Base-by-base conservation (phyloP, 139 green algal genomes). In the Spirogloea muscicola region DNA sequence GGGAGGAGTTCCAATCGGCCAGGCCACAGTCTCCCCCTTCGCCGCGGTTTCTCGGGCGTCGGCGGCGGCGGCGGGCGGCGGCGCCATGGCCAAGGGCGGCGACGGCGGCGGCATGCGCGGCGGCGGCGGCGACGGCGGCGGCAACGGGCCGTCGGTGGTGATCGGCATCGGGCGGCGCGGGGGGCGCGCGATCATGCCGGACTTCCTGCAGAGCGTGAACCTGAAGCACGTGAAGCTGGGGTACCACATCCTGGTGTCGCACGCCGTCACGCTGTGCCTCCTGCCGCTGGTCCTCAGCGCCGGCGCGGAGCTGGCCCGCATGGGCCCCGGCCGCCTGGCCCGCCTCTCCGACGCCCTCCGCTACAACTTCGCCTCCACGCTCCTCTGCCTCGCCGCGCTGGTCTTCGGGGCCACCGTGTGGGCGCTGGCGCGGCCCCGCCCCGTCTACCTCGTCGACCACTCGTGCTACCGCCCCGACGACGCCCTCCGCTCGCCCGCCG, bases 381-480 rank as follows among this genome's bases (percentile, higher is more conserved):
- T 82, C 6, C 25, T 61, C 5, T 80, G 46, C 43, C 58, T 29
- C 40, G 52, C 44, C 33, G 44, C 67, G 9, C 16, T 82, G 13
- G 74, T 80, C 21, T 78, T 82, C 48, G 72, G 31, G 51, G 61
- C 55, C 13, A 51, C 74, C 2, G 31, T 79, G 4, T 82, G 71
- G 36, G 36, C 79, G 25, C 18, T 82, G 43, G 34, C 33, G 2
- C 27, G 74, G 21, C 44, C 42, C 34, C 27, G 74, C 5, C 91
- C 94, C 3, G 94, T 98, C 1, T 98, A 97, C 80, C 72, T 98
- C 36, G 63, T 98, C 2, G 89, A 96, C 78, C 96, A 90, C 70
- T 67, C 87, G 18, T 89, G 89, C 46, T 79, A 78, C 29, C 18
- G 38, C 9, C 70, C 70, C 27, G 25, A 27, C 25, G 70, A 77